phyloP scores from a whole-genome alignment of 2,329 filamentous ascomycete genomes.

The Stachybotrys chlorohalonatus region DNA sequence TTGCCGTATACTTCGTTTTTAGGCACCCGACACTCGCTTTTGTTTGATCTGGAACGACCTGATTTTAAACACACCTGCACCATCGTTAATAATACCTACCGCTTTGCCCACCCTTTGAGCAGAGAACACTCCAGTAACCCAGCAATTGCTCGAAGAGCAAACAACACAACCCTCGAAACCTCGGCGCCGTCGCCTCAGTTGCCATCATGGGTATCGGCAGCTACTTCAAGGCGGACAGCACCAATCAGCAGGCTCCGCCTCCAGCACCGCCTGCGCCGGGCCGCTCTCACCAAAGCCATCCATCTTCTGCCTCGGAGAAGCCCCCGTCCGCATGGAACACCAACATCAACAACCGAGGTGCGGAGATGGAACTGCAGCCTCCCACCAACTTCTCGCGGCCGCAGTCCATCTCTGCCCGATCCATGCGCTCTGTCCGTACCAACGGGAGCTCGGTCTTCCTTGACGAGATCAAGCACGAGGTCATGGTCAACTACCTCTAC shows the following conservation, averaged over 20 bases:
- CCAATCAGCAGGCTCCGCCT: conserved; percentile 6
- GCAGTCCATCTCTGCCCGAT: conserved; percentile 41
- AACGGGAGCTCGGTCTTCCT: conserved; percentile 45
- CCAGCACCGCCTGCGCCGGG: conserved; percentile 7
- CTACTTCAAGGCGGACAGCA: conserved; percentile 48
- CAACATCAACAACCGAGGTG: conserved; percentile 16
- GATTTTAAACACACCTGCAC: neutral
- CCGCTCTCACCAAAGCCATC: conserved; percentile 13
- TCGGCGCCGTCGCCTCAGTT: neutral
- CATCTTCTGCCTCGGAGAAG: conserved; percentile 26
- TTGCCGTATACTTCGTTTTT: neutral
- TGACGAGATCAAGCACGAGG: conserved; percentile 70
- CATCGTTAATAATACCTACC: neutral
- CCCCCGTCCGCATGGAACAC: conserved; percentile 10
- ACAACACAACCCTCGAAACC: neutral
- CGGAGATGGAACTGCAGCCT: conserved; percentile 38
- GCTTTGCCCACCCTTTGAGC: neutral
- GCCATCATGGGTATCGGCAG: conserved; percentile 48
- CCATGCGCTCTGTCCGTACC: conserved; percentile 24
- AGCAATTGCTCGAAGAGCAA: neutral
- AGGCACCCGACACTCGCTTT: neutral
- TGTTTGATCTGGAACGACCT: neutral
- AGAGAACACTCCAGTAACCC: neutral
- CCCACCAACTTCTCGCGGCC: conserved; percentile 40
- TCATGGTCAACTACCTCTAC: conserved; percentile 77